Percentiles rank a stretch among this genome's conserved stretches.
phyloP scores from a whole-genome alignment of 2,329 filamentous ascomycete genomes.

The Xylaria sp. region DNA sequence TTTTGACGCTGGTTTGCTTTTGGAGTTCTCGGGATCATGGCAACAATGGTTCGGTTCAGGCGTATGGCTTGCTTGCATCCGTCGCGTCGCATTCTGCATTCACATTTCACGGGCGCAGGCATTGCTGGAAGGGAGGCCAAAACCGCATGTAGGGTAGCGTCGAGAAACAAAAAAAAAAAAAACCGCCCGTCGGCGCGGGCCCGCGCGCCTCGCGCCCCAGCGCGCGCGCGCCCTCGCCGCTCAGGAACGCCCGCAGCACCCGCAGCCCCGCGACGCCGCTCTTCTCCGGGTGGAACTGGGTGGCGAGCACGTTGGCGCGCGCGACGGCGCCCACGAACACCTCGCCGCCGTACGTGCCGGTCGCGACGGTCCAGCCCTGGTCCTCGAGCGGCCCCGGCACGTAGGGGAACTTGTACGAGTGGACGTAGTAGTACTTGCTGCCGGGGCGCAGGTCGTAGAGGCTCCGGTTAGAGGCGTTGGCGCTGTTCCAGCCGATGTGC shows the following conservation, averaged over 20 bases:
- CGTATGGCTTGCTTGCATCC: conserved; percentile 18
- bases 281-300: conserved; percentile 98
- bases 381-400: conserved; percentile 71
- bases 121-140: conserved; percentile 8
- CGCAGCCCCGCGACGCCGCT: conserved; percentile 86
- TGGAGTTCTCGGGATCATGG: conserved; percentile 19
- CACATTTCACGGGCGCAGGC: conserved; percentile 3
- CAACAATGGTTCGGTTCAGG: conserved; percentile 9
- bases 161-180: too few species aligned
- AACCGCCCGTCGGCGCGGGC: conserved; percentile 58
- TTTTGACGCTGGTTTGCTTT: conserved; percentile 11
- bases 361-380: conserved; percentile 90
- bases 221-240: conserved; percentile 63
- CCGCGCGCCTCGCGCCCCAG: conserved; percentile 44
- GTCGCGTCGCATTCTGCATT: conserved; percentile 4
- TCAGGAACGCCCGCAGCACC: conserved; percentile 82
- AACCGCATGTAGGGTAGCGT: conserved; percentile 9
- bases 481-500: conserved; percentile 98
- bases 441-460: conserved; percentile 78
- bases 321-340: conserved; percentile 90
- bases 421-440: conserved; percentile 99
- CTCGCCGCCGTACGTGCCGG: conserved; percentile 82
- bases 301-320: conserved; percentile 82
- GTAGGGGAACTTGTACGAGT: conserved; percentile 88
- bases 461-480: conserved; percentile 59